These are phyloP conservation scores for Musa balbisiana DNA, from an alignment of 202 grass and related monocot genomes.

Conservation along the genomic window DNA sequence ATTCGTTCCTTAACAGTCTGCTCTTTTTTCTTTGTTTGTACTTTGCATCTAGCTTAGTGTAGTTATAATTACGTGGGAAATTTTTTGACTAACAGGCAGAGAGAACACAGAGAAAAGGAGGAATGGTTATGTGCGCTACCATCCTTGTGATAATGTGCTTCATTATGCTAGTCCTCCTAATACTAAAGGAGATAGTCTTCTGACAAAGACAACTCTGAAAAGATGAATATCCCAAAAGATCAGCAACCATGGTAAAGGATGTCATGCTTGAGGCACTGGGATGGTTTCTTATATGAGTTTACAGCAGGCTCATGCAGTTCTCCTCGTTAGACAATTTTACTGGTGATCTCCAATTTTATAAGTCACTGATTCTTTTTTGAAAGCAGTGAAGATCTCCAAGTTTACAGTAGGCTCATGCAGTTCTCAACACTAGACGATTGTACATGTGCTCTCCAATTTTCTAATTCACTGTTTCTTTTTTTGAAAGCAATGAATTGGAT, in stretches of 20 bases:
- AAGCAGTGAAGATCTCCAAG: neutral
- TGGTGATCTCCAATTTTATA: neutral
- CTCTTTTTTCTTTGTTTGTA: neutral
- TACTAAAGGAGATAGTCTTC: constrained; percentile 42
- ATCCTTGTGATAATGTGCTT: constrained; percentile 41
- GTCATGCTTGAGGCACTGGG: neutral
- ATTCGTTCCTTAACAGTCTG: neutral
- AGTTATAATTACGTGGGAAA: neutral
- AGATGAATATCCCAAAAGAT: neutral
- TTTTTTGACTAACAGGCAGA: constrained; percentile 26
- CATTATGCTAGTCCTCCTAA: constrained; percentile 37
- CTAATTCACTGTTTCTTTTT: neutral
- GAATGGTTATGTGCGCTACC: constrained; percentile 36
- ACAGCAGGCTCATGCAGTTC: neutral
- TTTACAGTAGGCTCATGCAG: neutral
- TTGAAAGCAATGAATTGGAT: neutral
- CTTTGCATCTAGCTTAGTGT: neutral
- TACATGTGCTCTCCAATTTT: neutral
- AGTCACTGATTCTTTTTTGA: neutral
- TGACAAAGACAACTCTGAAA: constrained; percentile 6
- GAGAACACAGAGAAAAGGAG: constrained; percentile 38
- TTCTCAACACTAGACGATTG: neutral
- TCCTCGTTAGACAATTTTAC: neutral
- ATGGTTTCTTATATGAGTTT: no score
- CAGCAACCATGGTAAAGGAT: neutral